Evolutionary conservation across 129 eudicot species (phyloP).

Genomic region (Artemisia tridentata): DNA sequence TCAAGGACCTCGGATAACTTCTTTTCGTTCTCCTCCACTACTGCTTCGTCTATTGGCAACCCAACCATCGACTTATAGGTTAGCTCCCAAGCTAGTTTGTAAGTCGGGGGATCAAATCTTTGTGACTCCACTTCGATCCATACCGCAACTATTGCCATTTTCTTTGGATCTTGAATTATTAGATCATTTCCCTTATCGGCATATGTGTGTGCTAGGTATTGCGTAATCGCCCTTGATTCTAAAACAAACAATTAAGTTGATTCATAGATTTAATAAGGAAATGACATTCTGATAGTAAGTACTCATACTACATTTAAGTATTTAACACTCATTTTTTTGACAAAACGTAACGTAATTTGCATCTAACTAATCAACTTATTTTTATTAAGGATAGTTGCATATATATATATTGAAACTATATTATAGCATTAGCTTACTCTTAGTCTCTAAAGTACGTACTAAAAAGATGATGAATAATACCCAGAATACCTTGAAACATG

Average conservation of each 20-base stretch:
- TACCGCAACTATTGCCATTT: conserved; percentile 29
- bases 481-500: too few species aligned
- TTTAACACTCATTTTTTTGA: too few species aligned
- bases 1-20: conserved; percentile 39
- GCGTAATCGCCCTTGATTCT: conserved; percentile 78
- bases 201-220: conserved; percentile 5
- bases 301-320: too few species aligned
- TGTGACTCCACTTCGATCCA: conserved; percentile 38
- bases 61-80: not conserved
- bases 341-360: too few species aligned
- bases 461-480: too few species aligned
- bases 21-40: conserved; percentile 17
- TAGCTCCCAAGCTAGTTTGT: conserved; percentile 28
- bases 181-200: conserved; percentile 31
- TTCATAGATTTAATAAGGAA: too few species aligned
- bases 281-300: too few species aligned
- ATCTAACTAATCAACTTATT: too few species aligned
- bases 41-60: conserved; percentile 14
- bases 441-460: too few species aligned
- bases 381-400: too few species aligned
- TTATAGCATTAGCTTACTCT: too few species aligned
- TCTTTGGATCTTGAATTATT: conserved; percentile 27
- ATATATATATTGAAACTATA: not conserved
- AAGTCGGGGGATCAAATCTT: conserved; percentile 7
- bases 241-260: not conserved